Evolutionary conservation across 371 early-diverging fungal species (phyloP).

Genomic region (Dichotomocladium elegans): DNA sequence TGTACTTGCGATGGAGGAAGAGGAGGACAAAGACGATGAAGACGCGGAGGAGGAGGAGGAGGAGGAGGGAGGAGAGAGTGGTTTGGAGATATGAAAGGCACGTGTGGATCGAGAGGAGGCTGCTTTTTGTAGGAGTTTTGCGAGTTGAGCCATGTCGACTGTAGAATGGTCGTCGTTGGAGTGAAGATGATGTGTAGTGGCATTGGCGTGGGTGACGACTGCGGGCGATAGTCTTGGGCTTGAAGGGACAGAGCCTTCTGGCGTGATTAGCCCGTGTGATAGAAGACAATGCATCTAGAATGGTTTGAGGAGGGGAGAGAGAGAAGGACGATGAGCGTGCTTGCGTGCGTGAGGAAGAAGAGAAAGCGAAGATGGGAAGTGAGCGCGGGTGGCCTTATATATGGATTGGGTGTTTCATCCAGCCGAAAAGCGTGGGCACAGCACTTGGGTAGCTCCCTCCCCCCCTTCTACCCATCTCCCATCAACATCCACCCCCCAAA

Average conservation of each 20-base stretch:
- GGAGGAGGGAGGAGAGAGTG: constrained; percentile 16
- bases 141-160: constrained; percentile 35
- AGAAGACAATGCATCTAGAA: constrained; percentile 1
- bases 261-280: constrained; percentile 36
- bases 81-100: constrained; percentile 16
- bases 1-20: background rate
- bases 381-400: no score
- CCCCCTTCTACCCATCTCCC: background rate
- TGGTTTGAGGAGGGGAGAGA: background rate
- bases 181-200: constrained; percentile 31
- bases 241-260: constrained; percentile 39
- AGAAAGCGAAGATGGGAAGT: background rate
- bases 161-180: constrained; percentile 14
- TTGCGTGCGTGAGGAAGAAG: background rate
- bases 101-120: constrained; percentile 11
- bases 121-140: constrained; percentile 25
- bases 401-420: no score
- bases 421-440: background rate
- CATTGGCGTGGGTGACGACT: constrained; percentile 36
- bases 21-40: background rate
- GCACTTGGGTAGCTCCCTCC: background rate
- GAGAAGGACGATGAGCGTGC: background rate
- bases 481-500: background rate
- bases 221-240: constrained; percentile 44
- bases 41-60: constrained; percentile 8